These are phyloP conservation scores for Lepidium didymum DNA, from an alignment of 345 rosid species.

Conservation along the genomic window DNA sequence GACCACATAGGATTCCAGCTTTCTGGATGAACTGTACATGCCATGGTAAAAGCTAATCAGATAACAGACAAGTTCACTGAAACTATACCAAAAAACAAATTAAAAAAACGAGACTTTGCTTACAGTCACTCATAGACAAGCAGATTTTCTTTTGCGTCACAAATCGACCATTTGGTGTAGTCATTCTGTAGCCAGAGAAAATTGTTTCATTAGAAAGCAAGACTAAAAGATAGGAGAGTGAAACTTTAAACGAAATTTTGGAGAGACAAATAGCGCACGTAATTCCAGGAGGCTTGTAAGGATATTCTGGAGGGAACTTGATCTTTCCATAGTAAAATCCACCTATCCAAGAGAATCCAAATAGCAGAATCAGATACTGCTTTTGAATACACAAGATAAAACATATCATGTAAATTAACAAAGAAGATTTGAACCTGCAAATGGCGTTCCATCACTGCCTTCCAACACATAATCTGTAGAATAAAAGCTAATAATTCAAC, in stretches of 20 bases:
- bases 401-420: not conserved
- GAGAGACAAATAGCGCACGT: constrained; percentile 43
- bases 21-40: constrained; percentile 6
- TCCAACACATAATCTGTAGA: constrained; percentile 3
- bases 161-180: constrained; percentile 3
- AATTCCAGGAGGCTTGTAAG: constrained; percentile 98
- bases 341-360: not conserved
- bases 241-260: not conserved
- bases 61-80: not conserved
- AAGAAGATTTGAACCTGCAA: not conserved
- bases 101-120: not conserved
- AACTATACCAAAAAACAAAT: not conserved
- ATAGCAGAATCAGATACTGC: not conserved
- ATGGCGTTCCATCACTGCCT: constrained; percentile 3
- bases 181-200: not conserved
- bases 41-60: not conserved
- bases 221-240: not conserved
- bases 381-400: not conserved
- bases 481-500: not conserved
- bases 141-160: constrained; percentile 1
- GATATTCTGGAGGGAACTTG: constrained; percentile 96
- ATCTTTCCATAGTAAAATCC: constrained; percentile 82
- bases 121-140: constrained; percentile 11
- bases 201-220: not conserved
- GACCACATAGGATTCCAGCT: constrained; percentile 11